These are phyloP conservation scores for Mallotus repandus DNA, from an alignment of 441 rosid genomes.

Conservation along the genomic window DNA sequence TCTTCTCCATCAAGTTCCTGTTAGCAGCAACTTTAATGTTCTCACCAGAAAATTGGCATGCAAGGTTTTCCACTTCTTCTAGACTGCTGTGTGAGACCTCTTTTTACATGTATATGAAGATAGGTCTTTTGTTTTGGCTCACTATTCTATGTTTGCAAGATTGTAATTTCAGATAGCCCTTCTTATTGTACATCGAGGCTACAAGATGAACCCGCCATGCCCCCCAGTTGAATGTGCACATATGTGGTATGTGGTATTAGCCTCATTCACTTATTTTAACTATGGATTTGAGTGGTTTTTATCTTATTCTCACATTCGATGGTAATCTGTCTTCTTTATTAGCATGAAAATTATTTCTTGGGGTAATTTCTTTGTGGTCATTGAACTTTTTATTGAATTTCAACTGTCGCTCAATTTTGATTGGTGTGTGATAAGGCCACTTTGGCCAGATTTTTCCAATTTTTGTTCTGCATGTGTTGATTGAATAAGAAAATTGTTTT, in stretches of 20 bases:
- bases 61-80: constrained; percentile 66
- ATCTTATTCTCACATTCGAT: neutral
- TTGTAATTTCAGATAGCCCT: constrained; percentile 78
- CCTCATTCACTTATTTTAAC: constrained; percentile 14
- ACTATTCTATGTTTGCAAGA: constrained; percentile 36
- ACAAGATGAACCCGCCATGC: constrained; percentile 95
- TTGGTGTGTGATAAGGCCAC: neutral
- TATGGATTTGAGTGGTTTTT: neutral
- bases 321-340: neutral
- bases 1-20: constrained; percentile 97
- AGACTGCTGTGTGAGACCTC: constrained; percentile 5
- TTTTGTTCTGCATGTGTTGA: neutral
- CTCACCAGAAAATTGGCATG: constrained; percentile 80
- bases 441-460: neutral
- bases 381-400: neutral
- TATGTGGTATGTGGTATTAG: constrained; percentile 73
- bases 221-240: constrained; percentile 99
- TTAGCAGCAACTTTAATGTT: constrained; percentile 92
- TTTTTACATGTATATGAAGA: constrained; percentile 12
- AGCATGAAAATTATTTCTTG: neutral
- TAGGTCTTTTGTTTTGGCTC: constrained; percentile 28
- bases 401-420: neutral
- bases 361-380: neutral
- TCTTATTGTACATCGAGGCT: constrained; percentile 90
- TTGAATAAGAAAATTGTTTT: neutral